Conservation (phyloP, 495 filamentous ascomycete genomes). For the Evernia prunastri region DNA sequence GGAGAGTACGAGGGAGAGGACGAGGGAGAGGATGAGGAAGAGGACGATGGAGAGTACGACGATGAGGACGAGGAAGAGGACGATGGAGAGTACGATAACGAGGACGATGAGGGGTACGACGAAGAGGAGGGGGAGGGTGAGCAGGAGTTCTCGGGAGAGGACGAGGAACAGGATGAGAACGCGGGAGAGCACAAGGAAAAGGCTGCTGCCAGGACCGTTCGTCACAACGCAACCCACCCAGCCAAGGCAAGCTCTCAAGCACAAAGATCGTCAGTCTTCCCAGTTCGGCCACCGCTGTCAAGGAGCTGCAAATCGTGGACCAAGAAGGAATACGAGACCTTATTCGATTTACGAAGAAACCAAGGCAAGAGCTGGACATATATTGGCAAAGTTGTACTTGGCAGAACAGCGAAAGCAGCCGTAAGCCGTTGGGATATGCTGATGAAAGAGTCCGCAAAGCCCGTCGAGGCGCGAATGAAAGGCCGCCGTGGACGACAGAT, state of each 20-base stretch:
- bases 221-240: not conserved
- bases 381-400: not conserved
- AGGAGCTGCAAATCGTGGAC: not conserved
- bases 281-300: not conserved
- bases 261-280: not conserved
- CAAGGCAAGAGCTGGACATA: not conserved
- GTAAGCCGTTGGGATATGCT: not conserved
- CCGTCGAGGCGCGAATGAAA: not conserved
- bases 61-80: not conserved
- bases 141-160: not conserved
- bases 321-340: not conserved
- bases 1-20: not conserved
- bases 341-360: not conserved
- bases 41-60: not conserved
- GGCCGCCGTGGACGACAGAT: not conserved
- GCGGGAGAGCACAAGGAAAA: not conserved
- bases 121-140: not conserved
- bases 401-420: not conserved
- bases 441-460: not conserved
- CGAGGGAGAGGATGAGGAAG: not conserved
- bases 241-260: not conserved
- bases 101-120: too few species aligned
- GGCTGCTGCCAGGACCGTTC: not conserved
- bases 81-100: not conserved
- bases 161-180: not conserved